Evolutionary conservation across 2,329 filamentous ascomycete species (phyloP).

Genomic region (Neonectria neomacrospora): DNA sequence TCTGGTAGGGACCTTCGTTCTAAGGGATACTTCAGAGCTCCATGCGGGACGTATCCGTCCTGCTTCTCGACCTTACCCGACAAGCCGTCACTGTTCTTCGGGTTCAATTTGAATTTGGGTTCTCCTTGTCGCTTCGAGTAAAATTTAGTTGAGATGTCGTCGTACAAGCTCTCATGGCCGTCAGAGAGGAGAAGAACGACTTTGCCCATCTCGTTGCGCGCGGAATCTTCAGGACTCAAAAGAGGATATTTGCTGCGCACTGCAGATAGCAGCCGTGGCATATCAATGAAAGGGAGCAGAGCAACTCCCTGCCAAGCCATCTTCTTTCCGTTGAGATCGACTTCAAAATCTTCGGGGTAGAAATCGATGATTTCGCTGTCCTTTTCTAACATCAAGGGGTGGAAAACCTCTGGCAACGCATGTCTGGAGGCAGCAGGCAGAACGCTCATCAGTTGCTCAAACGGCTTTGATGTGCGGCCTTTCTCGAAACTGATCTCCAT

Average conservation of each 20-base stretch:
- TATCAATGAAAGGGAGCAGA: constrained; percentile 94
- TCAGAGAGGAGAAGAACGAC: constrained; percentile 89
- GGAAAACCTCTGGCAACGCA: constrained; percentile 88
- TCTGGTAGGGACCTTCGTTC: constrained; percentile 76
- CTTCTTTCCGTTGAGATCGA: constrained; percentile 97
- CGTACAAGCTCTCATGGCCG: constrained; percentile 80
- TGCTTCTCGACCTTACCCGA: constrained; percentile 85
- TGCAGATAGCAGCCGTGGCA: constrained; percentile 82
- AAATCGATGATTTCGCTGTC: constrained; percentile 97
- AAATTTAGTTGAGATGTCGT: constrained; percentile 84
- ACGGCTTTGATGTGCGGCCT: constrained; percentile 87
- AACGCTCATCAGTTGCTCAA: constrained; percentile 98
- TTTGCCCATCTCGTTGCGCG: constrained; percentile 81
- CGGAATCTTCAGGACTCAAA: constrained; percentile 78
- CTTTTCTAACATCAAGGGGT: constrained; percentile 86
- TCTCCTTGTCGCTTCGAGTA: constrained; percentile 88
- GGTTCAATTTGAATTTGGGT: constrained; percentile 76
- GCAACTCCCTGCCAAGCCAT: constrained; percentile 98
- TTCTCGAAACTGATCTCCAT: constrained; percentile 86
- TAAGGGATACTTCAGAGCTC: constrained; percentile 81
- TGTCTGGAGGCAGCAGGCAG: constrained; percentile 93
- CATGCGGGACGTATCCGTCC: constrained; percentile 85
- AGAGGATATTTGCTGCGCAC: constrained; percentile 86
- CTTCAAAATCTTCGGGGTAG: constrained; percentile 92
- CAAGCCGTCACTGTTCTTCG: constrained; percentile 79